Conservation (phyloP, 108 stramenopile genomes). For the Nitzschia sp. region DNA sequence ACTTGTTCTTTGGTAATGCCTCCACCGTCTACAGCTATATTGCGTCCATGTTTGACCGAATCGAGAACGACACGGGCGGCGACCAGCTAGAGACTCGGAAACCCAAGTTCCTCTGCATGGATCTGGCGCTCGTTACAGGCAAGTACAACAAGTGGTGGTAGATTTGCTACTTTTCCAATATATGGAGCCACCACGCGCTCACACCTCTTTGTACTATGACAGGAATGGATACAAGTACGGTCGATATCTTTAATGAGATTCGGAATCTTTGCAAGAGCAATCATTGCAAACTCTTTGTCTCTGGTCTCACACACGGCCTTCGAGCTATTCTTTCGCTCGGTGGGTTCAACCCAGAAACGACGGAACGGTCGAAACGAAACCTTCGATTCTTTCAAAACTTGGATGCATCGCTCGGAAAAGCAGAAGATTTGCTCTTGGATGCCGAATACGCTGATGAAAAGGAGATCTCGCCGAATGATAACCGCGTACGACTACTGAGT, state of each 20-base stretch:
- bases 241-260: slow-evolving; percentile 70
- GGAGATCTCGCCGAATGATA: not conserved
- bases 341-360: slow-evolving; percentile 53
- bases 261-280: slow-evolving; percentile 47
- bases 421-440: slow-evolving; percentile 59
- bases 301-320: slow-evolving; percentile 47
- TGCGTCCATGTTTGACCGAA: slow-evolving; percentile 76
- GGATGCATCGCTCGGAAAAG: slow-evolving; percentile 59
- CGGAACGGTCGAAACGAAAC: slow-evolving; percentile 28
- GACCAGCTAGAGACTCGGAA: slow-evolving; percentile 19
- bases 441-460: not conserved
- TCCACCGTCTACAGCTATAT: slow-evolving; percentile 66
- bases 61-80: slow-evolving; percentile 11
- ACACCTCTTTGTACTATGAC: too few species aligned
- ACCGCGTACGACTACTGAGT: not conserved
- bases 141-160: too few species aligned
- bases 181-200: not conserved
- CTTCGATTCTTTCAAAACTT: slow-evolving; percentile 59
- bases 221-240: slow-evolving; percentile 71
- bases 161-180: too few species aligned
- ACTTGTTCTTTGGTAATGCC: slow-evolving; percentile 86
- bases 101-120: slow-evolving; percentile 64
- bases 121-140: slow-evolving; percentile 70
- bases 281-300: slow-evolving; percentile 56
- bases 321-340: slow-evolving; percentile 44